A percentile compares a stretch with the other conserved stretches of the same genome.
Evolutionary conservation across 441 rosid species (phyloP).

Genomic region (Arabidopsis hybrid): DNA sequence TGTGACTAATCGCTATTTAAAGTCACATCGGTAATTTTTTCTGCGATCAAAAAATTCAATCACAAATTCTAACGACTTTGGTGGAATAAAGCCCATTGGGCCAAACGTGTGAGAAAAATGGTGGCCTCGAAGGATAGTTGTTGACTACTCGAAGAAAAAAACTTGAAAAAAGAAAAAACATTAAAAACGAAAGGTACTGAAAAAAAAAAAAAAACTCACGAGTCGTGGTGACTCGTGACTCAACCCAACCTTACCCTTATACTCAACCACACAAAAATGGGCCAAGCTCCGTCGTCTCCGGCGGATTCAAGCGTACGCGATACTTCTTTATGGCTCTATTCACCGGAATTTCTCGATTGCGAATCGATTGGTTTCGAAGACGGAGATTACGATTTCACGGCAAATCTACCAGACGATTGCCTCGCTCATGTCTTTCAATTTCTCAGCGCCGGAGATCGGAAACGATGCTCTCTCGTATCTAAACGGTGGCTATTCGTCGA

Average conservation of each 20-base stretch:
- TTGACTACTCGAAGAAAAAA: neutral
- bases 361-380: neutral
- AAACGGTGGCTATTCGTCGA: constrained; percentile 77
- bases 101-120: neutral
- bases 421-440: constrained; percentile 71
- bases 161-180: neutral
- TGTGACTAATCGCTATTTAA: no score
- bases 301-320: constrained; percentile 26
- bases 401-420: constrained; percentile 71
- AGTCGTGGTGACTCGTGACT: constrained; percentile 30
- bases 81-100: constrained; percentile 21
- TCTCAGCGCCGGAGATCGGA: constrained; percentile 66
- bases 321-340: neutral
- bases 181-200: no score
- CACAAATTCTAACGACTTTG: neutral
- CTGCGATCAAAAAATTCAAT: no score
- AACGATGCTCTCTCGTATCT: constrained; percentile 70
- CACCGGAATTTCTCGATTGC: constrained; percentile 30
- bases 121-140: neutral
- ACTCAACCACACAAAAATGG: constrained; percentile 47
- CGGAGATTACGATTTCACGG: constrained; percentile 47
- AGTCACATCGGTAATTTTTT: no score
- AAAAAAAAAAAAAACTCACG: neutral
- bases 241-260: constrained; percentile 17
- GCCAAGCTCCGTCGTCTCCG: constrained; percentile 59